Evolutionary conservation across 805 yeast genomes (phyloP).

Genomic region (Scheffersomyces coipomensis): DNA sequence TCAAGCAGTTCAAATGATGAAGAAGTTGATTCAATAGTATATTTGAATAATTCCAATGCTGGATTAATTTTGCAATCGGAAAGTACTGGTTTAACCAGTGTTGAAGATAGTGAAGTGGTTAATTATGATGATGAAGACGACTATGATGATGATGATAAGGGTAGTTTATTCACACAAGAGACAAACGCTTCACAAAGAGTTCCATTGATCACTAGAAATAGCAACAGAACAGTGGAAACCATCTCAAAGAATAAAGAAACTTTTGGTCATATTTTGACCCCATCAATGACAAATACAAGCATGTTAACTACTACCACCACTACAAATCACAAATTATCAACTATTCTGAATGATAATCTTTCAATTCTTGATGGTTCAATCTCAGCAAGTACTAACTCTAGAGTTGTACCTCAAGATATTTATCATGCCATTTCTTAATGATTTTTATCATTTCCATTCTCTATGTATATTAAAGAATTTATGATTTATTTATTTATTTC

Average conservation of each 20-base stretch:
- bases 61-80: background rate
- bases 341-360: conserved; percentile 1
- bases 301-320: background rate
- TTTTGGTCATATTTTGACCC: background rate
- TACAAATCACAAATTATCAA: background rate
- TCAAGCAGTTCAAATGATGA: background rate
- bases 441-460: no score
- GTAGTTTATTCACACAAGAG: conserved; percentile 13
- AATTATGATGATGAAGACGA: conserved; percentile 2
- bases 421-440: background rate
- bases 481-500: no score
- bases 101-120: background rate
- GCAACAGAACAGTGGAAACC: conserved; percentile 11
- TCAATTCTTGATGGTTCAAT: background rate
- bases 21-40: background rate
- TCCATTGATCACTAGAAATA: conserved; percentile 12
- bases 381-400: background rate
- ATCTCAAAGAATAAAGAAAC: conserved; percentile 6
- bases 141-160: conserved; percentile 10
- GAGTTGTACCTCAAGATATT: background rate
- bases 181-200: conserved; percentile 13
- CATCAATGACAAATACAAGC: background rate
- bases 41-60: background rate
- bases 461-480: no score
- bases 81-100: background rate